Evolutionary conservation across 139 green algal species (phyloP), one percentile per base, ranked within the genome.

Genomic region (Coelastrella sp.): DNA sequence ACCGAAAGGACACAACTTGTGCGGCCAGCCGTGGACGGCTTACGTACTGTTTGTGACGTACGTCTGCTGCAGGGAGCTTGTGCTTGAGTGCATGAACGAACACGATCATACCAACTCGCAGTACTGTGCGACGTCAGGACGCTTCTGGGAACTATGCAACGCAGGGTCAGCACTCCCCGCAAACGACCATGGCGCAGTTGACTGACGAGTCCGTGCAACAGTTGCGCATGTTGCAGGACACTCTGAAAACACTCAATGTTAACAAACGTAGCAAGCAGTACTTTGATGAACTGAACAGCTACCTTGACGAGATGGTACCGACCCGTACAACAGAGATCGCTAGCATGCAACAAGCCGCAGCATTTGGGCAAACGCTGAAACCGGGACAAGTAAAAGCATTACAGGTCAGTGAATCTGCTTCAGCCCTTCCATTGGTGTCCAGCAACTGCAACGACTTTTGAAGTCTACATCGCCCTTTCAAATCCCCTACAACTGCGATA

Each of bases 311-410:
- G 63, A 34, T 85, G 27, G 2, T 57, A 9, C 79, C 79, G 6
- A 35, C 50, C 4, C 17, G 76, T 41, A 63, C 60, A 13, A 43
- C 50, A 34, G 50, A 66, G 21, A 77, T 85, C 27, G 32, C 41
- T 19, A 66, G 41, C 41, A 85, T 85, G 77, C 51, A 60, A 25
- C 62, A 85, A 13, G 79, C 41, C 32, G 79, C 63, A 13, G 40
- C 34, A 6, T 85, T 85, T 77, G 79, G 79, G 6, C 53, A 85
- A 30, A 85, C 79, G 5, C 63, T 85, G 0, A 76, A 85, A 59
- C 48, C 60, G 19, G 63, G 60, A 2, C 79, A 85, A 57, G 41
- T 85, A 4, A 85, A 85, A 32, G 79, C n/a, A 0, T 67, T 85
- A 23, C 62, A 66, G 43, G 79, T 76, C n/a, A n/a, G n/a, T n/a